Evolutionary conservation across 345 rosid species (phyloP), one percentile per base, ranked within the genome.

Genomic region (Gossypium sturtianum): DNA sequence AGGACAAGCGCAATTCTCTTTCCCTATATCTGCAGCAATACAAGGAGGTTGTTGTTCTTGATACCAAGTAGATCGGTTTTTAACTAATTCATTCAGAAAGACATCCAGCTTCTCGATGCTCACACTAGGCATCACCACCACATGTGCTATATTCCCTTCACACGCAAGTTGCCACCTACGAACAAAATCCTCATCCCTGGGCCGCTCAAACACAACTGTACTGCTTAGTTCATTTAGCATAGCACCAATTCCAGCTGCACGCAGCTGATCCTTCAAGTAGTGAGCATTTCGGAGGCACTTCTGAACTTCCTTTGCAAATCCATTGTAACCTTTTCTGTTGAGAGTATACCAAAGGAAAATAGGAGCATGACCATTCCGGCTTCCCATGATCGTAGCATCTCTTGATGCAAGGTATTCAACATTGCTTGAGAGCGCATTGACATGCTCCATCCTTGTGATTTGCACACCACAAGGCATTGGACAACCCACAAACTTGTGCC

Each of bases 321-420:
- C 98, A 57, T 85, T 88, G 84, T 94, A 94, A 12, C 98, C 97
- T 80, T 94, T 91, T 66, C 87, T 77, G 87, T 90, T 91, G 59
- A 94, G 85, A 1, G 97, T 94, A 83, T 92, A 94, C 97, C 97
- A 94, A 29, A 94, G 97, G 80, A 94, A 94, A 77, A 94, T 78
- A 70, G 97, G 98, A 4, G 98, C 98, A 47, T 92, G 97, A 6
- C 97, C 97, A 25, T 94, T 94, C 19, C 98, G 79, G 78, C 97
- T 90, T 58, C 98, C 98, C 98, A 94, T 94, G 79, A 94, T 94
- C 19, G 97, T 94, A n/a, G 98, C 98, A 78, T 92, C 97, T 82
- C 97, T 86, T 43, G 97, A 94, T 65, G 97, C 97, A 7, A 92
- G 94, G 79, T 92, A 94, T 84, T 94, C 97, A 0, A 94, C 95